phyloP scores from a whole-genome alignment of 768 basidiomycete species.

The Phlebiopsis flavidoalba region DNA sequence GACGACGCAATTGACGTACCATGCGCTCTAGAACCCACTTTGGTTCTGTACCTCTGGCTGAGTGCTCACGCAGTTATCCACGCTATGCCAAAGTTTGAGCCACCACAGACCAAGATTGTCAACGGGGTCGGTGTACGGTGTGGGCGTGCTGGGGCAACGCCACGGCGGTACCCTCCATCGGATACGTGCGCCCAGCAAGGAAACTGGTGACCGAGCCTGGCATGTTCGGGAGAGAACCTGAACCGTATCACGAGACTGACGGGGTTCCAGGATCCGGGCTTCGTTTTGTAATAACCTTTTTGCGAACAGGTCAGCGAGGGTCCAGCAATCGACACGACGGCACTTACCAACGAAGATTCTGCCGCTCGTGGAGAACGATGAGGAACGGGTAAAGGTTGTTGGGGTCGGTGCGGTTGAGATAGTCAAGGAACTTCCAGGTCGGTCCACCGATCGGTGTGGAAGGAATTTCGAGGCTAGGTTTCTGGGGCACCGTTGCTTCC shows the following conservation, averaged over 20 bases:
- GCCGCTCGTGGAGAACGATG: slow-evolving; percentile 61
- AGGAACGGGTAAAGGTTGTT: slow-evolving; percentile 81
- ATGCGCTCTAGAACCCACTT: slow-evolving; percentile 75
- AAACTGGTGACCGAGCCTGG: slow-evolving; percentile 71
- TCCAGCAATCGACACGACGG: neutral
- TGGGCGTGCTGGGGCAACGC: slow-evolving; percentile 63
- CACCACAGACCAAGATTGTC: slow-evolving; percentile 68
- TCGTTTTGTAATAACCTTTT: slow-evolving; percentile 49
- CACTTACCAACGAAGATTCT: slow-evolving; percentile 63
- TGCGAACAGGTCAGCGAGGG: neutral
- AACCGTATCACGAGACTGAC: slow-evolving; percentile 55
- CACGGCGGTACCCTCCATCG: slow-evolving; percentile 66
- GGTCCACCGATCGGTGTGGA: slow-evolving; percentile 62
- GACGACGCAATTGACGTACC: slow-evolving; percentile 38
- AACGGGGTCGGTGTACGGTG: slow-evolving; percentile 74
- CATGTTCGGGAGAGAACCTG: slow-evolving; percentile 51
- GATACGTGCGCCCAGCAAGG: slow-evolving; percentile 71
- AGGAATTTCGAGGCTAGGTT: slow-evolving; percentile 67
- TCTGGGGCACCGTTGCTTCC: slow-evolving; percentile 64
- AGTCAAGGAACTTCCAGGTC: slow-evolving; percentile 59
- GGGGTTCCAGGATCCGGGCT: slow-evolving; percentile 66
- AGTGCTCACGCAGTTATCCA: slow-evolving; percentile 71
- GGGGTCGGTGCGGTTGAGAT: slow-evolving; percentile 67
- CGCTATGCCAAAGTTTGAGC: slow-evolving; percentile 53
- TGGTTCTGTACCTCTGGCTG: slow-evolving; percentile 57